Evolutionary conservation across 2,329 filamentous ascomycete species (phyloP), one percentile per base, ranked within the genome.

Genomic region (Aspergillus brunneoviolaceus): DNA sequence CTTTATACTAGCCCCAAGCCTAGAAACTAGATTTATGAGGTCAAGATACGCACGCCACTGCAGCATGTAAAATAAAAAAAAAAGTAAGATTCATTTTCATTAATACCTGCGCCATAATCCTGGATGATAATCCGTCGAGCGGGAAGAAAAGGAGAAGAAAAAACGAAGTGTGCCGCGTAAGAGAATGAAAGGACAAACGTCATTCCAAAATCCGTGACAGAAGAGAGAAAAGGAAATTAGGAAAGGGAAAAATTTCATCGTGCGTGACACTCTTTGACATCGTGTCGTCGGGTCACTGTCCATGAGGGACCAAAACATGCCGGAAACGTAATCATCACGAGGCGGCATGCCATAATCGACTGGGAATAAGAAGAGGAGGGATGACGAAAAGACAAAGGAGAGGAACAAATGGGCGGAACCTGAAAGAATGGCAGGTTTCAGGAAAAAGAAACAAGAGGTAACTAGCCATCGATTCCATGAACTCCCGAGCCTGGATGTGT

Each of bases 71-170:
- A 23, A 19, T 9, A 9, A n/a, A 19, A 19, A n/a, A n/a, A n/a
- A 52, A 31, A 58, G 35, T 63, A 61, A 62, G 52, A 63, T 65
- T 60, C 64, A 67, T 65, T 65, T 58, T 59, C 60, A 64, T 63
- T 65, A 66, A 52, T 60, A 49, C 49, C 51, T 60, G 57, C 54
- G 57, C 60, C 62, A 61, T 63, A 67, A 64, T 59, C 63, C 61
- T 64, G 62, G 61, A 63, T 42, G 61, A 67, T 63, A 66, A 65
- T 63, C 62, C 66, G 64, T 58, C 63, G 70, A 52, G 35, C 56
- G 33, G 27, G 33, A 52, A 47, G 29, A 48, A 48, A 25, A 21
- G 39, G 27, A 54, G n/a, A 48, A 51, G 48, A 49, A 14, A 10
- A 5, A 10, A 25, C 27, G 48, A 23, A 27, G 29, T 45, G 14